Base-by-base conservation (phyloP, 2,329 filamentous ascomycete species). In the Trichoderma breve region DNA sequence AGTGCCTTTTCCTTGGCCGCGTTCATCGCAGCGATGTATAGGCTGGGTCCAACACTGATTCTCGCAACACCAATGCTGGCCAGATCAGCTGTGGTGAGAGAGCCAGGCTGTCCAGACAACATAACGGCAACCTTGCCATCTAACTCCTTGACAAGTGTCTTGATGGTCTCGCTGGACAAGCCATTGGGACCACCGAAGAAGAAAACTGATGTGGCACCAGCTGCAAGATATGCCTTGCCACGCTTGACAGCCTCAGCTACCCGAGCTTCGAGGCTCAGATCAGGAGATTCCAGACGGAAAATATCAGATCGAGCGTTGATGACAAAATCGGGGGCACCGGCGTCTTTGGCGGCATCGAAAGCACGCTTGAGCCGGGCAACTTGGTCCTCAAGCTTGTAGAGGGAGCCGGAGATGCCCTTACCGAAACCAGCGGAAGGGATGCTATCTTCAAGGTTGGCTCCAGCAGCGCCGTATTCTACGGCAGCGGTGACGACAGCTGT, bases 251-350 rank as follows among this genome's bases (percentile, higher is more conserved):
- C 87, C 62, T 89, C 86, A 3, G 81, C 76, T 11, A 89, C 72
- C 4, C 75, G 77, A 12, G 70, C 77, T 62, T 78, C 84, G 57
- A 82, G 79, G 21, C 77, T 73, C 5, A 77, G 72, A 5, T 73
- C 74, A 0, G 74, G 70, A 4, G 82, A 78, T 0, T 81, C 76
- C 11, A 82, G 75, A 3, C 80, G 75, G 9, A 89, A 81, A 6
- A 87, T 81, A 79, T 91, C 89, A 24, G 85, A 88, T 5, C 89
- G 80, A 4, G 89, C 89, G 79, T 86, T 91, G 69, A 90, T 75
- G 21, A 85, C 86, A 74, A 89, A 90, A 70, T 87, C 85, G 0
- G 84, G 83, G 1, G 89, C 84, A 0, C 87, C 87, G 0, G 80
- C 81, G 1, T 83, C 82, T 7, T 73, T 74, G 0, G 87, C 87